phyloP scores from a whole-genome alignment of 2,329 filamentous ascomycete species.

The Cyanodermella asteris region DNA sequence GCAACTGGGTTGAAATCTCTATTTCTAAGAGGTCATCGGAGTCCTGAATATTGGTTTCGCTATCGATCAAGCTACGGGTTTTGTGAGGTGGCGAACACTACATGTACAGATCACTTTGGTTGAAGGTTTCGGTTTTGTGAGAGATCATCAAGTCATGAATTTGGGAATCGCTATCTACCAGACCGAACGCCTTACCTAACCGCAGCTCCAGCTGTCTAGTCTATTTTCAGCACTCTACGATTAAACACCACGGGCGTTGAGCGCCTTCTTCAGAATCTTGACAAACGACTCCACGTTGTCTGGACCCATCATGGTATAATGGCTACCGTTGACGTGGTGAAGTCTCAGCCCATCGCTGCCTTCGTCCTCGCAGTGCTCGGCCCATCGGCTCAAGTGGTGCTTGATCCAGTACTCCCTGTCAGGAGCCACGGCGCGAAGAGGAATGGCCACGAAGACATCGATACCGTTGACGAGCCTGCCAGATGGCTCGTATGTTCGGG shows the following conservation, averaged over 20 bases:
- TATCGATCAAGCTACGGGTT: no score
- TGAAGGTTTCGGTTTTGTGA: no score
- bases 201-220: no score
- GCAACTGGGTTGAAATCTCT: no score
- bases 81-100: no score
- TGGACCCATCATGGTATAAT: slow-evolving; percentile 20
- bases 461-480: slow-evolving; percentile 14
- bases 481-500: slow-evolving; percentile 19
- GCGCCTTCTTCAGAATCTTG: slow-evolving; percentile 9
- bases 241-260: slow-evolving; percentile 9
- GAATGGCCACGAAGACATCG: slow-evolving; percentile 19
- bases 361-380: slow-evolving; percentile 18
- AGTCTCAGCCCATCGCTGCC: slow-evolving; percentile 10
- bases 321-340: slow-evolving; percentile 17
- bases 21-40: no score
- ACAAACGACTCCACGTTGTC: slow-evolving; percentile 16
- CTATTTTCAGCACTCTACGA: no score
- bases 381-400: slow-evolving; percentile 15
- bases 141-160: no score
- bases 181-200: no score
- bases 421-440: slow-evolving; percentile 12
- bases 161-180: no score
- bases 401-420: slow-evolving; percentile 2
- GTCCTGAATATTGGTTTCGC: no score
- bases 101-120: no score